Evolutionary conservation across 352 stramenopile species (phyloP), one percentile per base, ranked within the genome.

Genomic region (Globisporangium okanoganense): DNA sequence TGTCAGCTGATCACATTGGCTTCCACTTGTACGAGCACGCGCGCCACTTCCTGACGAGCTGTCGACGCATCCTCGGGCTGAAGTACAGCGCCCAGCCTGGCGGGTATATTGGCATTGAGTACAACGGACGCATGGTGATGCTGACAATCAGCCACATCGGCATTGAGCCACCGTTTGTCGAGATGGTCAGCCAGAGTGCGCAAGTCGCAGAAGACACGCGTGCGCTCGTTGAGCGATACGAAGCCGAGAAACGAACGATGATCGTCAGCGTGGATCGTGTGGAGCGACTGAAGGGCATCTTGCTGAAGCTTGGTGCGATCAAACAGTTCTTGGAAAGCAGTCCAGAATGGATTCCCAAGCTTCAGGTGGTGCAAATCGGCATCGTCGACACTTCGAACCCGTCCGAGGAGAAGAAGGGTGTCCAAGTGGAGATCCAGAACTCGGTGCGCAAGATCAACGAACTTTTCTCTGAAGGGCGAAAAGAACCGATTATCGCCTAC

Each of bases 11-110:
- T 67, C 95, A 99, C 78, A 98, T 99, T 64, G 95, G 96, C 24
- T 99, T 99, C 66, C 97, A 99, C 70, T 73, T 99, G 22, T 99
- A 98, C 77, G 96, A 99, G 73, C 98, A 99, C 67, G 95, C 96
- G 33, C 87, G 97, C 22, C 97, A 99, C 72, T 99, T 99, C 77
- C 72, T 99, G 51, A 99, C 96, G 35, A 98, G 90, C 65, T 99
- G 96, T 73, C 80, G 84, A 44, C 85, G 87, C 50, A 93, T 95
- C 59, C 76, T 96, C 41, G 87, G 87, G 0, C 68, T 96, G 29
- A 93, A 90, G 63, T 94, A 95, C 65, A 97, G 88, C 24, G 92
- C 97, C 22, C 93, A 98, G 71, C 85, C 87, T 16, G 88, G 85
- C 38, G 85, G 85, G 8, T 93, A 98, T 65, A 92, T 98, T 57